A percentile compares a stretch with the other conserved stretches of the same genome.
These are phyloP conservation scores for Rhododendron henanense DNA, from an alignment of 148 eudicot species.

Conservation along the genomic window DNA sequence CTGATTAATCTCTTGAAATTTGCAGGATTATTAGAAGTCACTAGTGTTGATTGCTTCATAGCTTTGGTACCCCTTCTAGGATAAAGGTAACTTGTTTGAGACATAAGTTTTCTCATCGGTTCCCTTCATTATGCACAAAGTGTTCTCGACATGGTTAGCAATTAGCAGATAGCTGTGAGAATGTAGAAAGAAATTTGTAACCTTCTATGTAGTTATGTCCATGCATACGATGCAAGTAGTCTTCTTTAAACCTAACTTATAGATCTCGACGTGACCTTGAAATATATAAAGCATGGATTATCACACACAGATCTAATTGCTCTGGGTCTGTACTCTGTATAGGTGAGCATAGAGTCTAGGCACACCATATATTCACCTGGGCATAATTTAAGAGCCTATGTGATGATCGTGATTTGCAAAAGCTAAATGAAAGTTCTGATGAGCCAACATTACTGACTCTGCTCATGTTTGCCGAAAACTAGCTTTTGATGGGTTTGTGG, in stretches of 20 bases:
- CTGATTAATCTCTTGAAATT: not conserved
- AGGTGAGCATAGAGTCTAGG: no score
- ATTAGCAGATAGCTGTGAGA: not conserved
- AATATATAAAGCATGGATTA: not conserved
- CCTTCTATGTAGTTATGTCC: not conserved
- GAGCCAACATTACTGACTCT: not conserved
- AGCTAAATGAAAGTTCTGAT: not conserved
- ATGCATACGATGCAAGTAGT: not conserved
- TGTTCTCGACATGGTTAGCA: not conserved
- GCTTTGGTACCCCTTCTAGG: not conserved
- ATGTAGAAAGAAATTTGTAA: not conserved
- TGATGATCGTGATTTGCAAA: not conserved
- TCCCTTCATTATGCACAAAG: not conserved
- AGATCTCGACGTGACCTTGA: not conserved
- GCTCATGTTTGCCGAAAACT: not conserved
- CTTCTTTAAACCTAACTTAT: not conserved
- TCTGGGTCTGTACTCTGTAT: not conserved
- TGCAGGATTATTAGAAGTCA: slow-evolving; percentile 34
- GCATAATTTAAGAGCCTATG: not conserved
- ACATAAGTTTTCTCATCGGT: not conserved
- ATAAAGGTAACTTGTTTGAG: slow-evolving; percentile 6
- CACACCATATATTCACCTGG: not conserved
- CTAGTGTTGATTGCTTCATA: slow-evolving; percentile 9
- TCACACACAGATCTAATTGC: not conserved
- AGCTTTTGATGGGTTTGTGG: not conserved